phyloP scores from a whole-genome alignment of 768 basidiomycete genomes.

The Artomyces pyxidatus region DNA sequence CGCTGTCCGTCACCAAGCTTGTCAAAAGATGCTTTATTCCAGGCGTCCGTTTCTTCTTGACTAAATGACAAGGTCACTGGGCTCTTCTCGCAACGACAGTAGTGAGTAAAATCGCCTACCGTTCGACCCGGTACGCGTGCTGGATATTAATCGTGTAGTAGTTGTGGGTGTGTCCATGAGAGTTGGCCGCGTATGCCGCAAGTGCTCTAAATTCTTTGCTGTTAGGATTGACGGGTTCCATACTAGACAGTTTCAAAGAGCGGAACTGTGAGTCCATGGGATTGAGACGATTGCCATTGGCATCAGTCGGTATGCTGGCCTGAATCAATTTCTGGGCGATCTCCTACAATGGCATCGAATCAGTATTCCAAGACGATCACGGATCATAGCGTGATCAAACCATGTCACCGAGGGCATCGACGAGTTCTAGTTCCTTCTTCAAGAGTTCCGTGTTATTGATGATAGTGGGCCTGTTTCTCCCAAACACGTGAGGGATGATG shows the following conservation, averaged over 20 bases:
- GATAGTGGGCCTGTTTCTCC: constrained; percentile 36
- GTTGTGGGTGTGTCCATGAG: constrained; percentile 48
- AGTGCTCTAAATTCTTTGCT: constrained; percentile 42
- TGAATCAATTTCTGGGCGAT: constrained; percentile 50
- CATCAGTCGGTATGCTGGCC: constrained; percentile 29
- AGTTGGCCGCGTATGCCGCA: constrained; percentile 40
- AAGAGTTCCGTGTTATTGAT: constrained; percentile 32
- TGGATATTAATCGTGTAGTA: constrained; percentile 34
- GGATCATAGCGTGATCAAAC: constrained; percentile 19
- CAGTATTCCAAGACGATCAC: neutral
- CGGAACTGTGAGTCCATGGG: constrained; percentile 49
- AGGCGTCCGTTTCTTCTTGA: constrained; percentile 30
- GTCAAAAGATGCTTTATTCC: constrained; percentile 38
- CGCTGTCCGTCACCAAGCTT: constrained; percentile 39
- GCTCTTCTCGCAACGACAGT: constrained; percentile 15
- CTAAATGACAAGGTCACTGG: constrained; percentile 14
- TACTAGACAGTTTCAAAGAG: constrained; percentile 42
- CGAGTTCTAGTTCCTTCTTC: constrained; percentile 53
- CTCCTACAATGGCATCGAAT: constrained; percentile 29
- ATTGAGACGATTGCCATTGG: constrained; percentile 40
- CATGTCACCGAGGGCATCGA: constrained; percentile 61
- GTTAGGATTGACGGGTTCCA: constrained; percentile 35
- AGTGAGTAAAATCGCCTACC: constrained; percentile 30
- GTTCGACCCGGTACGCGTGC: constrained; percentile 48
- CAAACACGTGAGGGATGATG: constrained; percentile 58